Base-by-base conservation (phyloP, 2,329 filamentous ascomycete genomes). In the Aspergillus flavus region DNA sequence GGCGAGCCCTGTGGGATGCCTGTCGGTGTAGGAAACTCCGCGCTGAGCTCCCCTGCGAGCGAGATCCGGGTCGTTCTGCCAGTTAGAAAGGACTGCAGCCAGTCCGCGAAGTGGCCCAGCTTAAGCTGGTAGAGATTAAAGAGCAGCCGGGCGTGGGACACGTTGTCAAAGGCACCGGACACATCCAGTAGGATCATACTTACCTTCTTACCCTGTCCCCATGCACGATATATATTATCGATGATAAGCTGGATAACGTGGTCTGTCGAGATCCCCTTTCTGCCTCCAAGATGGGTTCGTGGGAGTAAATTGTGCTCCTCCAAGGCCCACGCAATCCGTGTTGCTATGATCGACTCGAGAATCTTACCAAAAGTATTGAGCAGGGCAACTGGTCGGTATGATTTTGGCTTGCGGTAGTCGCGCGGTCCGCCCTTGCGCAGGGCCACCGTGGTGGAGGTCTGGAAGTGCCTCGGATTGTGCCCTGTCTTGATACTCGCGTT, bases 281-380 rank as follows among this genome's bases (percentile, higher is more conserved):
- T 53, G 30, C 68, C 68, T 0, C 66, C 62, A 0, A 67, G 50
- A 12, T 69, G 54, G 46, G 21, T 59, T 1, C 46, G 30, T 1
- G 60, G 64, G 0, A 69, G 59, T 1, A 69, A 30, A 0, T 26
- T 4, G 26, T 66, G 41, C n/a, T 59, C 32, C 16, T 69, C 61
- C 6, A 63, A 36, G 0, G 56, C 26, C n/a, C 58, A 65, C 11
- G 39, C 52, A 11, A 69, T 60, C 4, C 61, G 32, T 0, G 11
- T 11, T 5, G 66, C 53, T 2, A 69, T 56, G 1, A 66, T 39
- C 3, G 60, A 11, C 45, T 68, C 63, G 1, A 69, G 59, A 0
- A 62, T 39, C 52, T 69, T 69, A 0, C 61, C 61, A 23, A 69
- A 6, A 3, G 60, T 65, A 48, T 64, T 59, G 26, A 69, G 63